phyloP scores from a whole-genome alignment of 768 basidiomycete genomes.

The Mycena chlorophos region DNA sequence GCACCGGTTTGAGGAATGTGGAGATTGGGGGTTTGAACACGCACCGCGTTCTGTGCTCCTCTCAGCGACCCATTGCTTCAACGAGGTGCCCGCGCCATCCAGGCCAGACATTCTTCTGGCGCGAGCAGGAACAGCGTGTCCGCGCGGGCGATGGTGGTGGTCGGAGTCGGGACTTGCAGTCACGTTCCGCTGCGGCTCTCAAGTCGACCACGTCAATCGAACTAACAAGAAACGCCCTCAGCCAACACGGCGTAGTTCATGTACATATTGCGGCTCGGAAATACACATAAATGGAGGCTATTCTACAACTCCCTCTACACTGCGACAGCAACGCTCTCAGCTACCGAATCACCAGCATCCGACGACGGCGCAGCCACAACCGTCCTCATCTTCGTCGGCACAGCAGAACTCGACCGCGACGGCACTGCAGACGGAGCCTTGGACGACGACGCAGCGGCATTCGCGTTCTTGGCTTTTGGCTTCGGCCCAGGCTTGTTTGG shows the following conservation, averaged over 20 bases:
- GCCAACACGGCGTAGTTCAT: no score
- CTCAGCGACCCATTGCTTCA: conserved; percentile 42
- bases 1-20: conserved; percentile 5
- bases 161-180: no score
- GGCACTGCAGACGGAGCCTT: conserved; percentile 53
- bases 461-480: conserved; percentile 40
- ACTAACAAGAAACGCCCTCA: no score
- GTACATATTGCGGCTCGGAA: no score
- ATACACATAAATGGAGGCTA: not conserved
- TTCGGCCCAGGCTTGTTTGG: conserved; percentile 42
- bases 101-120: conserved; percentile 24
- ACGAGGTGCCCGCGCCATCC: conserved; percentile 35
- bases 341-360: conserved; percentile 51
- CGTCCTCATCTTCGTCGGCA: conserved; percentile 68
- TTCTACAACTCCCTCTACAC: conserved; percentile 30
- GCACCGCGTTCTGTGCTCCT: conserved; percentile 53
- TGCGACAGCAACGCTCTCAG: conserved; percentile 37
- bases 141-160: no score
- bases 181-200: conserved; percentile 1
- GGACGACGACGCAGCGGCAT: conserved; percentile 34
- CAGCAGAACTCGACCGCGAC: conserved; percentile 58
- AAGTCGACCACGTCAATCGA: conserved; percentile 3
- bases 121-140: no score
- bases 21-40: conserved; percentile 29
- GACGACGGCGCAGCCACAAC: conserved; percentile 52